Base-by-base conservation (phyloP, 495 filamentous ascomycete species). In the Penicillium ochrochloron region DNA sequence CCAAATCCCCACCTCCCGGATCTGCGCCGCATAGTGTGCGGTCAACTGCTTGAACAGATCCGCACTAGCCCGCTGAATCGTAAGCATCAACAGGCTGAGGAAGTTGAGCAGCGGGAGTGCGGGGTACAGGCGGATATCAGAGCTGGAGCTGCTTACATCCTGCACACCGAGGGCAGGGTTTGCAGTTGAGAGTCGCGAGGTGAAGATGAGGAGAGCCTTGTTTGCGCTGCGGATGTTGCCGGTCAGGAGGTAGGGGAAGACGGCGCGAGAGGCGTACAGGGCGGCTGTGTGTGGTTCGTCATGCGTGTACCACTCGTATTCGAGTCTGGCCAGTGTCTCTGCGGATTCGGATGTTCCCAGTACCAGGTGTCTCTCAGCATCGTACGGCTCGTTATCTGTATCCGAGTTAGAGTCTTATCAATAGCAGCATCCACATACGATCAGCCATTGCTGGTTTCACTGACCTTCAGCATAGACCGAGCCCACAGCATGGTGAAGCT, bases 401-500 rank as follows among this genome's bases (percentile, higher is more conserved):
- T 3, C 23, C 44, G 21, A 48, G 37, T 52, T 29, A 51, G 41
- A 19, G 23, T 10, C 37, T 10, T 25, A 52, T 57, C 69, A 59
- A 59, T 70, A 48, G 19, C 67, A 67, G 59, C 57, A 59, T 21
- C 48, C 19, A 37, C 17, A 6, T n/a, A 15, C 17, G 17, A 37
- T 29, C 35, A n/a, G 54, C 5, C 50, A 37, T 51, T 14, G 12
- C 3, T 12, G 8, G 7, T 23, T 11, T 8, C 35, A 64, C 75
- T 17, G 70, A 89, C 88, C 87, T 76, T 96, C 91, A 12, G 93
- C 93, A 73, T 91, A 96, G 31, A 98, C 81, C 10, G 87, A 89
- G 46, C 95, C 95, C 23, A 89, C 89, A 55, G 96, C 93, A 78
- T 98, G 94, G 73, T 99, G 95, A 61, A 99, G 81, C 63, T 98